A percentile compares a stretch with the other conserved stretches of the same genome.
Conservation (phyloP, 805 yeast genomes). For the Candida tibetensis region DNA sequence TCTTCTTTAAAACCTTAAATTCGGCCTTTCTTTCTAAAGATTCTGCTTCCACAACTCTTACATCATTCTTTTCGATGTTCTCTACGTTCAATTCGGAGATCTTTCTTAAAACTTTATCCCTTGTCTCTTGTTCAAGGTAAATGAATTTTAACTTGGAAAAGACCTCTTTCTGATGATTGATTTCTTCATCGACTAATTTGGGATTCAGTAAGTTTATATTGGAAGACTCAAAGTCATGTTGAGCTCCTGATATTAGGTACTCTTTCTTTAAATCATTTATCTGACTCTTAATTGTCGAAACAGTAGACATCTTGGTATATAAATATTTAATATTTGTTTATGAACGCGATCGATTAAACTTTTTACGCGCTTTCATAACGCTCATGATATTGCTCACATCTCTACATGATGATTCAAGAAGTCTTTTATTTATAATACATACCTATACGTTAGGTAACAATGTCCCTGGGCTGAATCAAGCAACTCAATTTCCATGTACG, state of each 20-base stretch:
- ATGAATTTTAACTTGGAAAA: constrained; percentile 59
- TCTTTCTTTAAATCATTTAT: constrained; percentile 2
- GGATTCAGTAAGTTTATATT: constrained; percentile 11
- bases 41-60: constrained; percentile 19
- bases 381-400: too few relatives aligned
- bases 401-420: too few relatives aligned
- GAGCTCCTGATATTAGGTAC: constrained; percentile 4
- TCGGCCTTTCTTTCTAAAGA: constrained; percentile 19
- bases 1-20: constrained; percentile 23
- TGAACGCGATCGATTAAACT: too few relatives aligned
- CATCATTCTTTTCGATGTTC: constrained; percentile 17
- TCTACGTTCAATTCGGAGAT: constrained; percentile 37
- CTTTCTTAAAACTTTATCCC: constrained; percentile 60
- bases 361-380: too few relatives aligned
- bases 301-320: too few relatives aligned
- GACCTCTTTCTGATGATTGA: constrained; percentile 36
- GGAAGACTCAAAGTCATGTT: constrained; percentile 12
- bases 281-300: neutral
- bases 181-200: constrained; percentile 25
- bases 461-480: constrained; percentile 51
- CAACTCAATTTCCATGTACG: constrained; percentile 74
- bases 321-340: too few relatives aligned
- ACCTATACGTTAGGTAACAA: neutral
- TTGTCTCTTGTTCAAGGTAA: constrained; percentile 69
- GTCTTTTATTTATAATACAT: neutral